These are phyloP conservation scores for Aspergillus leporis DNA, from an alignment of 495 filamentous ascomycete species.

Conservation along the genomic window DNA sequence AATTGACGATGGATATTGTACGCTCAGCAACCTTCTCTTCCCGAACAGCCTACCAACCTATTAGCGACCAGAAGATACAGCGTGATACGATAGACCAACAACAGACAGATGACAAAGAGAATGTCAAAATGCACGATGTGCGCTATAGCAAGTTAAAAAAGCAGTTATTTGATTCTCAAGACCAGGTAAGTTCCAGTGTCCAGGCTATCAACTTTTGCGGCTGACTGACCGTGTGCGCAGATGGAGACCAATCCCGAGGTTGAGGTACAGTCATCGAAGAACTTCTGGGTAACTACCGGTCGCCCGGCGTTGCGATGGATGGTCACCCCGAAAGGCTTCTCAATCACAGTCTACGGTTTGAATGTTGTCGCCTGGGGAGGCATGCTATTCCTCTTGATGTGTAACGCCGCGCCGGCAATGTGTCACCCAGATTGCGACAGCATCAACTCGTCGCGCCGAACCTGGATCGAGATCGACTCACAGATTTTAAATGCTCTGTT, in stretches of 20 bases:
- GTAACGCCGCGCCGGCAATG: conserved; percentile 76
- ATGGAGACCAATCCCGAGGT: not conserved
- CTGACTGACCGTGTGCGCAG: not conserved
- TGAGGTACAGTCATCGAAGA: not conserved
- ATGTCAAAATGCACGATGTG: not conserved
- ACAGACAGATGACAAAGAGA: not conserved
- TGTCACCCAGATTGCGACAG: conserved; percentile 72
- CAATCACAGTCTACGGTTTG: conserved; percentile 75
- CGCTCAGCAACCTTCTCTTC: too few relatives aligned
- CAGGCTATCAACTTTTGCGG: not conserved
- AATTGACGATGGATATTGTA: too few relatives aligned
- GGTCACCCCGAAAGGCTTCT: conserved; percentile 70
- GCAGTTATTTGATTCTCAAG: not conserved
- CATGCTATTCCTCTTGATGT: conserved; percentile 84
- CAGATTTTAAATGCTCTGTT: conserved; percentile 85
- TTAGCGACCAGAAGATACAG: too few relatives aligned
- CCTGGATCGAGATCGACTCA: conserved; percentile 84
- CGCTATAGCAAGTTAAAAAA: not conserved
- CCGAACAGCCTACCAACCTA: too few relatives aligned
- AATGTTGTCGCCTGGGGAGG: conserved; percentile 86
- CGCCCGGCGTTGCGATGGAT: conserved; percentile 37
- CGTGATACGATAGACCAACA: too few relatives aligned
- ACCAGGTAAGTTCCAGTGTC: not conserved
- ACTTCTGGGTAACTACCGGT: not conserved
- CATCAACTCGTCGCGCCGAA: conserved; percentile 68